phyloP scores from a whole-genome alignment of 768 basidiomycete genomes.

The Dioszegia crocea region DNA sequence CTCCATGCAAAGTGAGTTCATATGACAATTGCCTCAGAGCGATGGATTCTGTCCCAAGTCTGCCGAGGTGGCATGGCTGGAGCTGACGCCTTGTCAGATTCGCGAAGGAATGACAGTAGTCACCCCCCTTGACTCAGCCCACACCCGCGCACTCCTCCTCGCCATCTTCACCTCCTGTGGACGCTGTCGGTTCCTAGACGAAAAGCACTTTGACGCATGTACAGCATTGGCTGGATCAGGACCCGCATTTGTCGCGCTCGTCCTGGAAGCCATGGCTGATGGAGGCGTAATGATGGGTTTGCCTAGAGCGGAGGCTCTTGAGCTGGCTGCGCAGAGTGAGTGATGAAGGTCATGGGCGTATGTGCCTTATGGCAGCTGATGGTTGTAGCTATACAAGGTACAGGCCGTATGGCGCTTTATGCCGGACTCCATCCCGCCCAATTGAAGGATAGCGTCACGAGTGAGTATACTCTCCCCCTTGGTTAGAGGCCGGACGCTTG shows the following conservation, averaged over 20 bases:
- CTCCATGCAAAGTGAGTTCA: slow-evolving; percentile 83
- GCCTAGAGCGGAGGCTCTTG: slow-evolving; percentile 85
- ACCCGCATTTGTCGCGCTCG: slow-evolving; percentile 93
- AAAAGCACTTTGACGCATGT: slow-evolving; percentile 97
- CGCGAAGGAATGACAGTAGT: slow-evolving; percentile 98
- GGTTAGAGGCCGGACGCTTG: background rate
- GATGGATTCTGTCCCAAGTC: background rate
- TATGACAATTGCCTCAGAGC: background rate
- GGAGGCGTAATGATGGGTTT: slow-evolving; percentile 99
- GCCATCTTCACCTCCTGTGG: slow-evolving; percentile 98
- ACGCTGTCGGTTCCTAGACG: slow-evolving; percentile 89
- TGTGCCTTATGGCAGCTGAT: background rate
- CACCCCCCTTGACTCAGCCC: slow-evolving; percentile 62
- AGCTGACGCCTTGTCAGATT: slow-evolving; percentile 59
- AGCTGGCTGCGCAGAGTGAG: slow-evolving; percentile 91
- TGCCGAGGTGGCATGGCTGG: too few species aligned
- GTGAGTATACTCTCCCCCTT: slow-evolving; percentile 54
- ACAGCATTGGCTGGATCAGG: slow-evolving; percentile 94
- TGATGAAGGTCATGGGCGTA: too few species aligned
- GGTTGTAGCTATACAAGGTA: slow-evolving; percentile 78
- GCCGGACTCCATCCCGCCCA: slow-evolving; percentile 88
- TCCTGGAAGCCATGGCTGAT: slow-evolving; percentile 97
- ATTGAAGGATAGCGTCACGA: slow-evolving; percentile 95
- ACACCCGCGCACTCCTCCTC: slow-evolving; percentile 68
- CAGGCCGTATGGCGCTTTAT: slow-evolving; percentile 90